Evolutionary conservation across 257 asterid genomes (phyloP).

Genomic region (Ajuga chamaepitys): DNA sequence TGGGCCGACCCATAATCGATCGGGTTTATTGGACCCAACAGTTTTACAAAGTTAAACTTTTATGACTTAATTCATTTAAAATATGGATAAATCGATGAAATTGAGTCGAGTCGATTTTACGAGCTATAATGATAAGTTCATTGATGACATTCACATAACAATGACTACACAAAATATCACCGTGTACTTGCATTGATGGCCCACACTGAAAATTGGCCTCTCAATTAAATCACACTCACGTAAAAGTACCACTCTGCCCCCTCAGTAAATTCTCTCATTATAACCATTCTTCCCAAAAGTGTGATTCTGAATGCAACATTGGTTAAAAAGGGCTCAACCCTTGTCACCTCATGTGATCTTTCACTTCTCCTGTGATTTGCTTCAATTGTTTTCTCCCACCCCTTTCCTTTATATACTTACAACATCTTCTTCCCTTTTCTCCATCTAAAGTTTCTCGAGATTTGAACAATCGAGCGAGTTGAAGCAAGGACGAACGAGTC

Average conservation of each 20-base stretch:
- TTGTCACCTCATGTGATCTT: slow-evolving; percentile 50
- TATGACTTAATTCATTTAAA: too few relatives aligned
- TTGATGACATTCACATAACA: slow-evolving; percentile 7
- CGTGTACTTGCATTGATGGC: slow-evolving; percentile 20
- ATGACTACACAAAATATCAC: neutral
- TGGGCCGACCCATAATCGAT: too few relatives aligned
- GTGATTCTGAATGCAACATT: slow-evolving; percentile 24
- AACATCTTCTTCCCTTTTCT: neutral
- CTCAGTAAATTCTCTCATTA: slow-evolving; percentile 24
- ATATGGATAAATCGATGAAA: too few relatives aligned
- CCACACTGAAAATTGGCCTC: slow-evolving; percentile 4
- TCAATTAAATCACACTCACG: slow-evolving; percentile 29
- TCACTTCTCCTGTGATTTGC: slow-evolving; percentile 62
- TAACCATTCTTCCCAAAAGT: slow-evolving; percentile 17
- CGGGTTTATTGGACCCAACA: too few relatives aligned
- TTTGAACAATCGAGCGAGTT: neutral
- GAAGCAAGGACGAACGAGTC: neutral
- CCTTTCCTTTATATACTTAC: slow-evolving; percentile 28
- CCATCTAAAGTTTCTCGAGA: neutral
- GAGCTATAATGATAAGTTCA: too few relatives aligned
- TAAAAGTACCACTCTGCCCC: slow-evolving; percentile 8
- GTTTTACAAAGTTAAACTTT: too few relatives aligned
- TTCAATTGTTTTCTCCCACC: slow-evolving; percentile 26
- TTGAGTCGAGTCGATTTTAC: too few relatives aligned
- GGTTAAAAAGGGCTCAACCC: slow-evolving; percentile 19